These are phyloP conservation scores for Lavandula angustifolia DNA, from an alignment of 257 asterid genomes.

Conservation along the genomic window DNA sequence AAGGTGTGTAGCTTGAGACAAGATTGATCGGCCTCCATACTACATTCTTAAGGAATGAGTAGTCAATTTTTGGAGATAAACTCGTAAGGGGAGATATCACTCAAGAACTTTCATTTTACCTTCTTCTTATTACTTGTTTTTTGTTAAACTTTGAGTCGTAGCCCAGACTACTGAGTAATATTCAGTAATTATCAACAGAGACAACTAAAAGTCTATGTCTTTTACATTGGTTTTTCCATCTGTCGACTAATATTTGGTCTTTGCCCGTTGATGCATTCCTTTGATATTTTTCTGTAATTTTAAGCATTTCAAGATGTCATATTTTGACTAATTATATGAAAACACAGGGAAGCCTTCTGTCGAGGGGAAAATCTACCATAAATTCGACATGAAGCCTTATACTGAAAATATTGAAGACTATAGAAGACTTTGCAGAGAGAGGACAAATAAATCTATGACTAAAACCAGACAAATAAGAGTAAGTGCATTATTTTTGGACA, in stretches of 20 bases:
- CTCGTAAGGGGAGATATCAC: not conserved
- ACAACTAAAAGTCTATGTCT: not conserved
- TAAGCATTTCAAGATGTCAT: not conserved
- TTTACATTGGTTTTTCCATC: not conserved
- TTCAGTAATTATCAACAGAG: not conserved
- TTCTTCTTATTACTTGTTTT: no score
- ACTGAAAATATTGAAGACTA: conserved; percentile 59
- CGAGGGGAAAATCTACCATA: conserved; percentile 84
- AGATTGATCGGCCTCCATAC: no score
- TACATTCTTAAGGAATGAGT: no score
- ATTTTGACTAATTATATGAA: conserved; percentile 7
- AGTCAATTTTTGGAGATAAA: conserved; percentile 9
- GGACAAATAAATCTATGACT: conserved; percentile 66
- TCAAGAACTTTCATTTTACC: conserved; percentile 2
- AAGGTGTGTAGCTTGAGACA: no score
- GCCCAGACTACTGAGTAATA: conserved; percentile 8
- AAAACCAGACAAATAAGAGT: conserved; percentile 76
- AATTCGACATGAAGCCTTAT: conserved; percentile 85
- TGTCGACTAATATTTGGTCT: no score
- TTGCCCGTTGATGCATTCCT: conserved; percentile 16
- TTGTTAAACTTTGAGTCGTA: not conserved
- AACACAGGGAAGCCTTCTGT: conserved; percentile 63
- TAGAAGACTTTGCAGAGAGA: conserved; percentile 72
- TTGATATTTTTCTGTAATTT: not conserved
- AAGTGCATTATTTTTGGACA: conserved; percentile 18